These are phyloP conservation scores for Saturnispora sanitii DNA, from an alignment of 805 yeast species.

Conservation along the genomic window DNA sequence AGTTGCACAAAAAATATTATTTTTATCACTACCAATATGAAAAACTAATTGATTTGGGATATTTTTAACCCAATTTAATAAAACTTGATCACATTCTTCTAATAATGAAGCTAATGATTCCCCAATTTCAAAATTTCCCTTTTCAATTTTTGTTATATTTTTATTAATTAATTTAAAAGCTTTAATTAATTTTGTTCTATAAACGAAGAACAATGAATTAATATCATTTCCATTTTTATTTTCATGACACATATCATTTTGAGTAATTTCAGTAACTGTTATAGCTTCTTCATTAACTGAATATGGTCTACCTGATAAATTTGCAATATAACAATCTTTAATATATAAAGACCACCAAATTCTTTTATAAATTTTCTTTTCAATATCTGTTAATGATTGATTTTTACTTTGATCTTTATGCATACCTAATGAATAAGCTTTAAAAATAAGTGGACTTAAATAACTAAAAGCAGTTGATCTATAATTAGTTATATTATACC, in stretches of 20 bases:
- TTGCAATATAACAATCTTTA: slow-evolving; percentile 57
- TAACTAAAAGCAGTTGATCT: slow-evolving; percentile 58
- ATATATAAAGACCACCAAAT: slow-evolving; percentile 72
- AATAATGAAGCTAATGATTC: slow-evolving; percentile 44
- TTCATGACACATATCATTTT: slow-evolving; percentile 50
- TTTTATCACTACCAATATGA: slow-evolving; percentile 40
- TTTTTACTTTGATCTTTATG: slow-evolving; percentile 36
- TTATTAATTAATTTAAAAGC: slow-evolving; percentile 48
- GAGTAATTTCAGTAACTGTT: slow-evolving; percentile 66
- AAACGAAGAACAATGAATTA: slow-evolving; percentile 49
- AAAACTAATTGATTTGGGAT: slow-evolving; percentile 56
- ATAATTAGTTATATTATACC: slow-evolving; percentile 54
- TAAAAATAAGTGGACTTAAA: slow-evolving; percentile 16
- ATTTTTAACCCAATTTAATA: slow-evolving; percentile 69
- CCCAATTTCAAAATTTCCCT: slow-evolving; percentile 12
- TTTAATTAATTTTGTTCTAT: slow-evolving; percentile 53
- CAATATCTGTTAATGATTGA: slow-evolving; percentile 10
- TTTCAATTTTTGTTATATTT: slow-evolving; percentile 7
- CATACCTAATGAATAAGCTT: slow-evolving; percentile 62
- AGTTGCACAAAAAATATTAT: slow-evolving; percentile 29
- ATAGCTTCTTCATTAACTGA: slow-evolving; percentile 52
- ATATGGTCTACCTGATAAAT: slow-evolving; percentile 63
- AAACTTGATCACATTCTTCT: slow-evolving; percentile 61
- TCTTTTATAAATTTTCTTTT: slow-evolving; percentile 45
- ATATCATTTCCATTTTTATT: slow-evolving; percentile 14